Evolutionary conservation across 371 early-diverging fungal genomes (phyloP).

Genomic region (Circinella umbellata): DNA sequence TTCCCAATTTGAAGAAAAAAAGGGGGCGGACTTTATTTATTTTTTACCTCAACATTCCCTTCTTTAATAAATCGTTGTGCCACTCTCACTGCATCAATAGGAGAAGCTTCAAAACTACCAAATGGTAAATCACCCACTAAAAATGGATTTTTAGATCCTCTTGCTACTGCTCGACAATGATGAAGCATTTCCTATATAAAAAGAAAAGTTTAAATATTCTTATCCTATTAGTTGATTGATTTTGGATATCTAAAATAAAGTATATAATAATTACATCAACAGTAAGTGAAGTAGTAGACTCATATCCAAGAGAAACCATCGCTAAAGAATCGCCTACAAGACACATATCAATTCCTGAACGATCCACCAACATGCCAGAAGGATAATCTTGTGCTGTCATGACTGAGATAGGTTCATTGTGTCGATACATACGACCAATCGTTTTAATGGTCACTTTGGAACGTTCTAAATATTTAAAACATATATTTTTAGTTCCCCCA

Average conservation of each 20-base stretch:
- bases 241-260: no score
- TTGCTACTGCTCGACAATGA: slow-evolving; percentile 88
- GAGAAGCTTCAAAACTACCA: slow-evolving; percentile 86
- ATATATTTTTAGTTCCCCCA: no score
- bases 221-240: no score
- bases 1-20: no score
- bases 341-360: slow-evolving; percentile 82
- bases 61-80: slow-evolving; percentile 87
- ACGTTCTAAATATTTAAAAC: slow-evolving; percentile 44
- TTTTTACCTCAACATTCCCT: slow-evolving; percentile 79
- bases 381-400: slow-evolving; percentile 94
- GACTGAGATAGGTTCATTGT: slow-evolving; percentile 78
- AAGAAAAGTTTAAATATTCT: no score
- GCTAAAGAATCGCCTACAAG: slow-evolving; percentile 96
- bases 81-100: slow-evolving; percentile 75
- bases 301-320: slow-evolving; percentile 94
- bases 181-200: slow-evolving; percentile 88
- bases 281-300: slow-evolving; percentile 85
- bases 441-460: slow-evolving; percentile 86
- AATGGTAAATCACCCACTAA: slow-evolving; percentile 91
- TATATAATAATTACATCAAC: slow-evolving; percentile 79
- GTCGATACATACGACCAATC: slow-evolving; percentile 72
- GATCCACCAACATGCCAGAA: slow-evolving; percentile 82
- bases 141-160: slow-evolving; percentile 80
- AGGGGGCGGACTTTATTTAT: no score